Conservation (phyloP, 805 yeast species). For the Kazachstania taianensis region DNA sequence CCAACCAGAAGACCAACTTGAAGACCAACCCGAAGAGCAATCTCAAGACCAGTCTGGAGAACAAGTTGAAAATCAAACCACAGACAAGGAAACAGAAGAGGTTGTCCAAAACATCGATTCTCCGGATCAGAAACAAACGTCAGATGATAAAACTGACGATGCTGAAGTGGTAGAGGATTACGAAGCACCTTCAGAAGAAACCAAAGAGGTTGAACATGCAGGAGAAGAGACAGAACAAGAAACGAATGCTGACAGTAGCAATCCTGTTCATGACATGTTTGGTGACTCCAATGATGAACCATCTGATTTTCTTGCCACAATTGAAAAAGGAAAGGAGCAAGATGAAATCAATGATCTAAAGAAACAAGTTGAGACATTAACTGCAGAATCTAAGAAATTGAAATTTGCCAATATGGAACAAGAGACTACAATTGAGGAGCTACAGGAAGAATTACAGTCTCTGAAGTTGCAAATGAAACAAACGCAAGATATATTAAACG, state of each 20-base stretch:
- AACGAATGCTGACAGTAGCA: background rate
- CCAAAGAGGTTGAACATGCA: slow-evolving; percentile 1
- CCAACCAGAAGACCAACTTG: background rate
- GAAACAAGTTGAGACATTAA: slow-evolving; percentile 30
- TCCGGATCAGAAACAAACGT: slow-evolving; percentile 2
- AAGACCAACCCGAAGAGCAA: slow-evolving; percentile 4
- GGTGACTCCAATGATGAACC: slow-evolving; percentile 8
- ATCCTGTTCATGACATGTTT: slow-evolving; percentile 9
- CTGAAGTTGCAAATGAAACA: slow-evolving; percentile 9
- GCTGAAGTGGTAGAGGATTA: slow-evolving; percentile 7
- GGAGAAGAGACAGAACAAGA: slow-evolving; percentile 3
- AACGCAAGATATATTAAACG: slow-evolving; percentile 18
- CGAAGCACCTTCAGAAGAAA: slow-evolving; percentile 1
- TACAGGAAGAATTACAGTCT: slow-evolving; percentile 29
- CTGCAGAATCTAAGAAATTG: slow-evolving; percentile 27
- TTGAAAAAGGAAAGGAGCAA: slow-evolving; percentile 28
- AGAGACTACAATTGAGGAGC: slow-evolving; percentile 27
- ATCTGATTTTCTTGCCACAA: slow-evolving; percentile 24
- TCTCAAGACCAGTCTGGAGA: slow-evolving; percentile 2
- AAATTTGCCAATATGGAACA: slow-evolving; percentile 28
- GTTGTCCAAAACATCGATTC: slow-evolving; percentile 10
- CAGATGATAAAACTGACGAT: background rate
- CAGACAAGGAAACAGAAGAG: slow-evolving; percentile 4
- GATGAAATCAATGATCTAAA: slow-evolving; percentile 29
- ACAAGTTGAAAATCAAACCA: slow-evolving; percentile 4